Evolutionary conservation across 805 yeast species (phyloP), one percentile per base, ranked within the genome.

Genomic region (Wickerhamomyces sydowiorum): DNA sequence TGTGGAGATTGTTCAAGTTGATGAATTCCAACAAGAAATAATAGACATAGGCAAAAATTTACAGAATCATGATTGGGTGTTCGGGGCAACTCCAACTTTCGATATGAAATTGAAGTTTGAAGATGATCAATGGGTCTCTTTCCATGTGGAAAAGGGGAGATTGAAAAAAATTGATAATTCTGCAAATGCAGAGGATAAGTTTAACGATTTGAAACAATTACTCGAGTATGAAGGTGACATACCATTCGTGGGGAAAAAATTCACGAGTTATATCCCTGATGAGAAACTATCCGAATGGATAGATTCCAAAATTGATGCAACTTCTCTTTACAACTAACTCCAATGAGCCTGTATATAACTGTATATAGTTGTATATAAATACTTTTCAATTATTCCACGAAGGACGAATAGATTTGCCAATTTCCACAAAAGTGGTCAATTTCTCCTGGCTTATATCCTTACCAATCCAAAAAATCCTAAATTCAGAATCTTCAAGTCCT

Each of bases 81-180:
- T 65, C 59, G 90, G 88, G 1, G 67, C 72, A 18, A 83, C 96
- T 0, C 96, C 97, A 0, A 70, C 67, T 44, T 93, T 91, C 58
- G 67, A 72, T 32, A 78, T 85, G 44, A 52, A 54, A 1, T 56
- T 84, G 17, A 54, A 52, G 3, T 61, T 66, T 33, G 59, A 59
- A 0, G 58, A 62, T 49, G 41, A 38, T 8, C 14, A 9, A 3
- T 3, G 5, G 15, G 55, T 75, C 5, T 56, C 49, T 27, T 68
- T 73, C 35, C 44, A 56, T 2, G 80, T 88, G 3, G 80, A 73
- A 6, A 78, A 75, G 44, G 85, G 86, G 2, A 24, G 27, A 35
- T 33, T 53, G 17, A 54, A 48, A 23, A 41, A 52, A 5, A 67
- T 69, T 2, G 31, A 54, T 1, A 51, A 31, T 5, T 13, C 22